These are phyloP conservation scores for Bauhinia variegata DNA, from an alignment of 306 rosid genomes.

Conservation along the genomic window DNA sequence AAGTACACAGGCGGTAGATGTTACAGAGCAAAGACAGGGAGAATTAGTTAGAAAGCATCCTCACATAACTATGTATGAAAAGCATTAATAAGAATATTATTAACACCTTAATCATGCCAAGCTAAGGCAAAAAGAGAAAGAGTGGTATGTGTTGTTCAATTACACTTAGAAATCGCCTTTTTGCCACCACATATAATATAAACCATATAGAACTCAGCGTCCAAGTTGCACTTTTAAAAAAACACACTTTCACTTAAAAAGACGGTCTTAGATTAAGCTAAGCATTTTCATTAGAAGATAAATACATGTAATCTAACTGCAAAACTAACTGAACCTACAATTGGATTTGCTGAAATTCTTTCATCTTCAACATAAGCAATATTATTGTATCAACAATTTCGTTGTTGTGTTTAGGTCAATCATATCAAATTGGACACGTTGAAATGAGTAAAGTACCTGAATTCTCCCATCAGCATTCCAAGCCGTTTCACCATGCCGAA, in stretches of 20 bases:
- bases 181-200: not conserved
- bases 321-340: constrained; percentile 6
- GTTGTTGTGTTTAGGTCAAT: not conserved
- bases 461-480: constrained; percentile 81
- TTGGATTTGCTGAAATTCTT: not conserved
- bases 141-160: not conserved
- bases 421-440: not conserved
- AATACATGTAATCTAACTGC: not conserved
- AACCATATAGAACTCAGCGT: not conserved
- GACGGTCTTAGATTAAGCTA: not conserved
- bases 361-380: not conserved
- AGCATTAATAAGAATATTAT: not conserved
- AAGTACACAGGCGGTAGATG: not conserved
- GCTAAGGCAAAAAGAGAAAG: not conserved
- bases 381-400: no score
- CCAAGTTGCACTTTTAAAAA: not conserved
- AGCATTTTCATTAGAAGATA: not conserved
- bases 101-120: not conserved
- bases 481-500: constrained; percentile 91
- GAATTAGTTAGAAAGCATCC: not conserved
- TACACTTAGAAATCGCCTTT: not conserved
- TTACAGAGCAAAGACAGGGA: constrained; percentile 11
- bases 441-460: constrained; percentile 59
- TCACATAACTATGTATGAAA: constrained; percentile 1
- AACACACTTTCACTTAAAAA: not conserved